Evolutionary conservation across 73 alveolate genomes (phyloP), one percentile per base, ranked within the genome.

Genomic region (Stentor coeruleus): DNA sequence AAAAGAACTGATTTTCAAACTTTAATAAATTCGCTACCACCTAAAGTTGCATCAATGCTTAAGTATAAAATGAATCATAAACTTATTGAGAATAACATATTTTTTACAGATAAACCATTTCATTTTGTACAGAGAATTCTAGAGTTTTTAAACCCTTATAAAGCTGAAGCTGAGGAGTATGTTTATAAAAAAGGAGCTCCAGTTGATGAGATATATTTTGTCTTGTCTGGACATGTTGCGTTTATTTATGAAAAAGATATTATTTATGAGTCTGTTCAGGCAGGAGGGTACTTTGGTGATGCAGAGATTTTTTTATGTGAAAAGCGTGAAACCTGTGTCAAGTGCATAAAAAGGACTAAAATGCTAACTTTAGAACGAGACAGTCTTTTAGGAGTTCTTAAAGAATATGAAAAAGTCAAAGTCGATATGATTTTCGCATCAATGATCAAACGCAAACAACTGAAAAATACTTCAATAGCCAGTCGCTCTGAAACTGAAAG

Each of bases 1-100:
- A 49, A 49, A 49, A 49, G 66, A 49, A 49, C 66, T 49, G 66
- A 49, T 37, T 75, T 75, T 39, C 31, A 66, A 33, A 75, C 58
- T 49, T 6, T 49, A 11, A 6, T 49, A 11, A 49, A 49, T 20
- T 49, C 66, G 6, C 20, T 49, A 49, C 66, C 66, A 11, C 66
- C 66, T 49, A 49, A 49, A 11, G 66, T 49, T 20, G 66, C 66
- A 11, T 49, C 66, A 49, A 49, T 11, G 66, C 20, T 49, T 11
- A 49, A 49, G 20, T 20, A 11, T 49, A 20, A 6, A 20, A 49
- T 49, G 66, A 49, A 49, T 49, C 66, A 49, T 6, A 49, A 49
- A 20, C 20, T 49, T 6, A 11, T 49, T 11, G 28, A 49, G 20
- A 20, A 49, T 49, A 49, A 49, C 20, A 11, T 20, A 20, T 49